Evolutionary conservation across 2,329 filamentous ascomycete species (phyloP).

Genomic region (Paracorniculantispora psalliotae): DNA sequence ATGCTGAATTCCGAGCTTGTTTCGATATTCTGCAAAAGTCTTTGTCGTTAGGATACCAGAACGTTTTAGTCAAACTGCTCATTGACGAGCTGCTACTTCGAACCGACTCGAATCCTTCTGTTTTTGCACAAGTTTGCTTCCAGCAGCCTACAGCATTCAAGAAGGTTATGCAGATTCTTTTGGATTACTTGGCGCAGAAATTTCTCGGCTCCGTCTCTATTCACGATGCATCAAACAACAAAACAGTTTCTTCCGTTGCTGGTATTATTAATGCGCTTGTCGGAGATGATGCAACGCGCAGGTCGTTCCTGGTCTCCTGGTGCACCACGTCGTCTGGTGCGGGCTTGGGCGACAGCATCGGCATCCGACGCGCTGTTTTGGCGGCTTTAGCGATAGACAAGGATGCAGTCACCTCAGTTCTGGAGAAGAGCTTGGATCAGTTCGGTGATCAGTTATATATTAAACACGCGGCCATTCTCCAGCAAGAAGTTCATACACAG

Average conservation of each 20-base stretch:
- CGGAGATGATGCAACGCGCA: conserved; percentile 42
- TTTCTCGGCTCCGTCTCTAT: conserved; percentile 34
- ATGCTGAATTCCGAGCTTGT: conserved; percentile 36
- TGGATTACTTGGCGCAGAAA: conserved; percentile 39
- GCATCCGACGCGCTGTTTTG: conserved; percentile 62
- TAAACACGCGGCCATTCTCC: conserved; percentile 73
- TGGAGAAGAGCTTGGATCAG: conserved; percentile 64
- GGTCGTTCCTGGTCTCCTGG: conserved; percentile 57
- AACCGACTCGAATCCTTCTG: conserved; percentile 15
- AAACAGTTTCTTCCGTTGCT: conserved; percentile 52
- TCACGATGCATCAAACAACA: conserved; percentile 27
- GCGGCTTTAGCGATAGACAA: conserved; percentile 50
- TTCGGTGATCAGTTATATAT: conserved; percentile 88
- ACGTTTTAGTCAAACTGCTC: conserved; percentile 33
- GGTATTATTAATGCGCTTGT: conserved; percentile 50
- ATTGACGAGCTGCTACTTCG: conserved; percentile 36
- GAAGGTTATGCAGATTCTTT: conserved; percentile 25
- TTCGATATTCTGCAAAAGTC: conserved; percentile 52
- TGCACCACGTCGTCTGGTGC: conserved; percentile 59
- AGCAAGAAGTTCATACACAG: conserved; percentile 86
- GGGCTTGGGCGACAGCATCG: conserved; percentile 58
- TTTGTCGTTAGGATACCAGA: conserved; percentile 66
- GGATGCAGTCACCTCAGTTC: conserved; percentile 46
- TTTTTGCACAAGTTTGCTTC: conserved; percentile 29
- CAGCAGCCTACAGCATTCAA: conserved; percentile 22